Base-by-base conservation (phyloP, 495 filamentous ascomycete species). In the Geoglossum glabrum region DNA sequence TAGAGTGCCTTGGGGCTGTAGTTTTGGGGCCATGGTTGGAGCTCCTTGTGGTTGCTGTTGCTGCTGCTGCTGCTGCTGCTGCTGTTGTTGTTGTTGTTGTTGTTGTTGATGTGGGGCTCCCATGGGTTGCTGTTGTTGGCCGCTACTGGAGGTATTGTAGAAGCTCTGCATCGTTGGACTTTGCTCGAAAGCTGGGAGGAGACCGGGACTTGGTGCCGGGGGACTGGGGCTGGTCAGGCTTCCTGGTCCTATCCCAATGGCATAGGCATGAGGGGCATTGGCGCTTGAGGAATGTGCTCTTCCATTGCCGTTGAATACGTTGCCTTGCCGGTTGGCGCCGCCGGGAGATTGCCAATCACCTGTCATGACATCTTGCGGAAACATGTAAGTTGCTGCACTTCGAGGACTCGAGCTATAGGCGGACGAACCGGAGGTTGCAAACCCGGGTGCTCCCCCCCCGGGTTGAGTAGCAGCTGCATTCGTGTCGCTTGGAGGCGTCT, bases 401-500 rank as follows among this genome's bases (percentile, higher is more conserved):
- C 28, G 31, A 26, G 62, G 61, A 49, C 62, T 64, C 21, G 51
- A 45, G 23, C 59, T 58, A 40, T 64, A 67, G 54, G 60, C 40
- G 31, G 65, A 57, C 11, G 64, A 64, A 25, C 63, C 61, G 4
- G 47, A 34, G 28, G 63, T 63, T 40, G 62, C 60, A 56, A 61
- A 64, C n/a, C 63, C 54, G 11, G 57, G 55, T 19, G 17, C 47
- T 10, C 57, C 49, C 1, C 27, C 50, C 9, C 31, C 31, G 9
- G 63, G 34, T 67, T 67, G 57, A 33, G 25, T 68, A 61, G 19
- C 49, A 59, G 36, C 49, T 31, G 45, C 61, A 19, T 55, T 58
- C 59, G 59, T 64, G 15, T 94, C 87, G 60, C 73, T 81, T 15
- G 83, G 80, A 6, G 81, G 82, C 1, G 85, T 87, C 56, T 90